These are phyloP conservation scores for Ramularia endophylla DNA, from an alignment of 2,329 filamentous ascomycete species.

Conservation along the genomic window DNA sequence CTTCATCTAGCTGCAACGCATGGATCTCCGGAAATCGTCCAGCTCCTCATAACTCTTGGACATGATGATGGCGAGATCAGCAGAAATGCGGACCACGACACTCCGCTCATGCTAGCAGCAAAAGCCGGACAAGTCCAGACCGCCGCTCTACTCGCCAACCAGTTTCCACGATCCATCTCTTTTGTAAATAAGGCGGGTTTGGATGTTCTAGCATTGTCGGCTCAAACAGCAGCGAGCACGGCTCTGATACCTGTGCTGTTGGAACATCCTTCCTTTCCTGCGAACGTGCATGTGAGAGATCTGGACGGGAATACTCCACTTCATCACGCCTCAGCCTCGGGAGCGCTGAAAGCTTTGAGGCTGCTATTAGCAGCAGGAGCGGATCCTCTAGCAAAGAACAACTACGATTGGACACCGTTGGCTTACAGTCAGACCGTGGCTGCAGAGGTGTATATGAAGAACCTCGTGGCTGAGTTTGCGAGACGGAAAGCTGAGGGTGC, in stretches of 20 bases:
- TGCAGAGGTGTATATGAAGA: slow-evolving; percentile 78
- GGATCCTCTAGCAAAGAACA: slow-evolving; percentile 64
- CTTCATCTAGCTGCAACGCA: slow-evolving; percentile 74
- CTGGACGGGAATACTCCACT: slow-evolving; percentile 76
- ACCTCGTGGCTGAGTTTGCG: slow-evolving; percentile 65
- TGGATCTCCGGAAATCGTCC: slow-evolving; percentile 63
- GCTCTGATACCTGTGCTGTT: slow-evolving; percentile 40
- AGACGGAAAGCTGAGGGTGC: slow-evolving; percentile 46
- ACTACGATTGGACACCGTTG: slow-evolving; percentile 76
- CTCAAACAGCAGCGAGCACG: slow-evolving; percentile 30
- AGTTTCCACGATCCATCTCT: slow-evolving; percentile 57
- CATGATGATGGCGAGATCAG: slow-evolving; percentile 70
- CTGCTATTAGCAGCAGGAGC: slow-evolving; percentile 74
- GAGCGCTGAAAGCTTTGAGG: slow-evolving; percentile 69
- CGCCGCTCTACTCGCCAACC: slow-evolving; percentile 63
- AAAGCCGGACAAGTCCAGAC: slow-evolving; percentile 64
- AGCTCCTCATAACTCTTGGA: slow-evolving; percentile 62
- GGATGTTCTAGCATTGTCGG: slow-evolving; percentile 53
- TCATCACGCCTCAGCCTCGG: slow-evolving; percentile 78
- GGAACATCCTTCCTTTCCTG: slow-evolving; percentile 29
- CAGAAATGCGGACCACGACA: slow-evolving; percentile 73
- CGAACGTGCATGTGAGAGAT: slow-evolving; percentile 42
- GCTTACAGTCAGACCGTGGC: slow-evolving; percentile 76
- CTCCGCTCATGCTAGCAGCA: slow-evolving; percentile 74
- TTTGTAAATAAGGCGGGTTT: slow-evolving; percentile 62